These are phyloP conservation scores for Venturiaceae sp. DNA, from an alignment of 2,329 filamentous ascomycete species.

Conservation along the genomic window DNA sequence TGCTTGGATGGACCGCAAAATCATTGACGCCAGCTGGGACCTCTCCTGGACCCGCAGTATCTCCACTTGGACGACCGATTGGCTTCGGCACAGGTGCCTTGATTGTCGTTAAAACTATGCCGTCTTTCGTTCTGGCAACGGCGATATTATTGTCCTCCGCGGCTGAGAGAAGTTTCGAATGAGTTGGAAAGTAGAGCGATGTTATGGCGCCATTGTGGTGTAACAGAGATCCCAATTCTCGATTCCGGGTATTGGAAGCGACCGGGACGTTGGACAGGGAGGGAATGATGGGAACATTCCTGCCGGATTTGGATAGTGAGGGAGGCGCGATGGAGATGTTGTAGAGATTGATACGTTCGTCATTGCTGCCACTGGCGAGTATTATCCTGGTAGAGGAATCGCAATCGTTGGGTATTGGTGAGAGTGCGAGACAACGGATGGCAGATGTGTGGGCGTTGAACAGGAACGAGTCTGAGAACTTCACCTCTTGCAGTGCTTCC, in stretches of 20 bases:
- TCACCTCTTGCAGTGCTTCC: conserved; percentile 24
- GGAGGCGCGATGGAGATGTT: conserved; percentile 57
- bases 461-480: conserved; percentile 86
- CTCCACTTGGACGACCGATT: conserved; percentile 72
- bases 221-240: conserved; percentile 75
- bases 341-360: conserved; percentile 93
- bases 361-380: conserved; percentile 82
- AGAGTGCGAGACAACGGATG: conserved; percentile 81
- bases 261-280: conserved; percentile 63
- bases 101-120: conserved; percentile 77
- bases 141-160: conserved; percentile 88
- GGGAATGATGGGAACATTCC: conserved; percentile 49
- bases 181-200: conserved; percentile 68
- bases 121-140: conserved; percentile 79
- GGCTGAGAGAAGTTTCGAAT: conserved; percentile 78
- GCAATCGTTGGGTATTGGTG: conserved; percentile 51
- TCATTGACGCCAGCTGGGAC: conserved; percentile 85
- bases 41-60: conserved; percentile 74
- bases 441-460: conserved; percentile 90
- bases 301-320: conserved; percentile 46
- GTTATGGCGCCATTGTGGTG: conserved; percentile 82
- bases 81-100: conserved; percentile 80
- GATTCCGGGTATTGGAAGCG: conserved; percentile 76
- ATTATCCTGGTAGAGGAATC: conserved; percentile 68
- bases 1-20: conserved; percentile 89